Percentiles rank a stretch among this genome's conserved stretches.
phyloP scores from a whole-genome alignment of 441 rosid species.

The Erodium texanum region DNA sequence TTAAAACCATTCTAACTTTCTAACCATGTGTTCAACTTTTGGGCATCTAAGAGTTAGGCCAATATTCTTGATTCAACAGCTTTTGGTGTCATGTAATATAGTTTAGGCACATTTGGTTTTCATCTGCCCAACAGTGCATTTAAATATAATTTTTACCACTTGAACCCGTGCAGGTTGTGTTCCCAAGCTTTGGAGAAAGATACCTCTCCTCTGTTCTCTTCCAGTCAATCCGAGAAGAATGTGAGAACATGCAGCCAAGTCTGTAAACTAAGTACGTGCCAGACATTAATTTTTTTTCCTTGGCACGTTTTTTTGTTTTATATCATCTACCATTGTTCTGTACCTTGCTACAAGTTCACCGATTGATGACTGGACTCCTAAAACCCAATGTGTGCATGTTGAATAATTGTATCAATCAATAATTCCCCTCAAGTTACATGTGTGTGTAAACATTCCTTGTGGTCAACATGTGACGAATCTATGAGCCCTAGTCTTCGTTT shows the following conservation, averaged over 20 bases:
- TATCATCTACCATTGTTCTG: no score
- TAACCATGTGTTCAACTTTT: neutral
- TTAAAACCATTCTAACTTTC: neutral
- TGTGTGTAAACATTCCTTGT: neutral
- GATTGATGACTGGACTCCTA: neutral
- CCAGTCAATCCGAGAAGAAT: conserved; percentile 82
- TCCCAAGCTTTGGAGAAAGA: conserved; percentile 93
- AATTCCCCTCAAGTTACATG: neutral
- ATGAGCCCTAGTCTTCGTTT: no score
- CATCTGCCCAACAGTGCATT: neutral
- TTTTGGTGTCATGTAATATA: neutral
- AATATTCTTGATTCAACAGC: neutral
- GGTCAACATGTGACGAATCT: neutral
- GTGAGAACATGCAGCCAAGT: conserved; percentile 82
- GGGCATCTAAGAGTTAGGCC: neutral
- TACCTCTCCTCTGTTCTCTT: conserved; percentile 77
- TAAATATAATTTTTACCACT: conserved; percentile 2
- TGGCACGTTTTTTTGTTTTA: neutral
- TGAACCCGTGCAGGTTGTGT: conserved; percentile 61
- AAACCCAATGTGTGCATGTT: neutral
- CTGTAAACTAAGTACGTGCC: conserved; percentile 26
- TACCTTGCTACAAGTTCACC: no score
- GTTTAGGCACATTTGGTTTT: neutral
- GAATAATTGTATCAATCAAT: neutral
- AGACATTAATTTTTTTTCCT: neutral